A percentile compares a stretch with the other conserved stretches of the same genome.
Conservation (phyloP, 345 rosid species). For the Eucalyptus grandis region DNA sequence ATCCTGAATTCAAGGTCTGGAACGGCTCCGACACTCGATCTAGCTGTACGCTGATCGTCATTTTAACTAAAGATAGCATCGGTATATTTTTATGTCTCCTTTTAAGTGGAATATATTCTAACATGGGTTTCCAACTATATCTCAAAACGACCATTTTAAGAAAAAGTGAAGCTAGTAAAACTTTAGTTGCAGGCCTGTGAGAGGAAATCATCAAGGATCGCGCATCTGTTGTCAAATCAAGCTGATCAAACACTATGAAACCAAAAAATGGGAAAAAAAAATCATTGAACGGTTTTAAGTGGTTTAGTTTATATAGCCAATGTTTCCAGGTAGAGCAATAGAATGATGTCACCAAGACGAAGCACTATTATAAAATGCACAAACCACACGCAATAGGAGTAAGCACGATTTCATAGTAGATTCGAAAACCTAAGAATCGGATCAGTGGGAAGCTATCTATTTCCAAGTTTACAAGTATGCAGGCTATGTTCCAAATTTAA, state of each 20-base stretch:
- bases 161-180: background rate
- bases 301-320: background rate
- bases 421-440: too few species aligned
- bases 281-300: background rate
- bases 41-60: background rate
- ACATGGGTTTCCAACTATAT: background rate
- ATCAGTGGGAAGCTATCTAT: rapidly evolving
- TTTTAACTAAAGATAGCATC: background rate
- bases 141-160: background rate
- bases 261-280: too few species aligned
- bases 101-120: background rate
- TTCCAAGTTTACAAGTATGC: too few species aligned
- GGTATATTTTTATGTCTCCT: background rate
- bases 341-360: background rate
- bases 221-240: background rate
- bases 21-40: background rate
- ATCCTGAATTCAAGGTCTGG: background rate
- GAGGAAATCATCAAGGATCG: background rate
- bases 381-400: background rate
- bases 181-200: background rate
- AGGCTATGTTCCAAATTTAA: rapidly evolving
- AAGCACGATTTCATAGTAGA: rapidly evolving
- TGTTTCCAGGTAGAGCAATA: background rate
- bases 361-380: background rate
- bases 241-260: background rate